A percentile compares a stretch with the other conserved stretches of the same genome.
These are phyloP conservation scores for Penicillium sp. DNA, from an alignment of 2,329 filamentous ascomycete genomes.

Conservation along the genomic window DNA sequence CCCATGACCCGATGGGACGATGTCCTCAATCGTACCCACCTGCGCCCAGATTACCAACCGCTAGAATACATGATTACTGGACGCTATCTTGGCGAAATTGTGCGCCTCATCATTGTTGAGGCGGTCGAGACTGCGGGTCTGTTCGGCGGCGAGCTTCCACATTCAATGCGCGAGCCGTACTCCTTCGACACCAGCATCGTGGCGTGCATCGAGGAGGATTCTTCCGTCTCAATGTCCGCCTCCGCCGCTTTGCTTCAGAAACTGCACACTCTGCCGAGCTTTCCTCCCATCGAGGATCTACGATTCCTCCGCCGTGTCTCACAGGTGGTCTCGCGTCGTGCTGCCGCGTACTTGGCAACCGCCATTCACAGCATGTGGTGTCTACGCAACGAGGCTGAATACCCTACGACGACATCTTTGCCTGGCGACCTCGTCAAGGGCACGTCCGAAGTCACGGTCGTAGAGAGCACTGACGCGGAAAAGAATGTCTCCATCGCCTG, in stretches of 20 bases:
- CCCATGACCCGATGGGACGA: constrained; percentile 59
- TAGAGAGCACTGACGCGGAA: constrained; percentile 26
- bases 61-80: constrained; percentile 60
- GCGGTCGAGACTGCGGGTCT: constrained; percentile 51
- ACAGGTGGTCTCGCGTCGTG: constrained; percentile 52
- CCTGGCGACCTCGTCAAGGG: constrained; percentile 23
- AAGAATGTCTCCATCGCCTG: constrained; percentile 44
- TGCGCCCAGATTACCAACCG: constrained; percentile 58
- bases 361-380: constrained; percentile 58
- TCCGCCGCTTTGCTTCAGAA: constrained; percentile 46
- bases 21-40: constrained; percentile 51
- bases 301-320: constrained; percentile 50
- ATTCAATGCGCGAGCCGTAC: constrained; percentile 52
- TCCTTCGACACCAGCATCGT: constrained; percentile 55
- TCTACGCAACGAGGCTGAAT: constrained; percentile 48
- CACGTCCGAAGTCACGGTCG: constrained; percentile 29
- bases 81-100: constrained; percentile 58
- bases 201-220: constrained; percentile 50
- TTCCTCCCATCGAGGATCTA: constrained; percentile 46
- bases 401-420: constrained; percentile 17
- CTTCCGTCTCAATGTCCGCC: constrained; percentile 31
- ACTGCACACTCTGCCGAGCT: constrained; percentile 44
- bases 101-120: constrained; percentile 55
- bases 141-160: constrained; percentile 53
- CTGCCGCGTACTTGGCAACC: constrained; percentile 57